phyloP scores from a whole-genome alignment of 768 basidiomycete species.

The Russula earlei region DNA sequence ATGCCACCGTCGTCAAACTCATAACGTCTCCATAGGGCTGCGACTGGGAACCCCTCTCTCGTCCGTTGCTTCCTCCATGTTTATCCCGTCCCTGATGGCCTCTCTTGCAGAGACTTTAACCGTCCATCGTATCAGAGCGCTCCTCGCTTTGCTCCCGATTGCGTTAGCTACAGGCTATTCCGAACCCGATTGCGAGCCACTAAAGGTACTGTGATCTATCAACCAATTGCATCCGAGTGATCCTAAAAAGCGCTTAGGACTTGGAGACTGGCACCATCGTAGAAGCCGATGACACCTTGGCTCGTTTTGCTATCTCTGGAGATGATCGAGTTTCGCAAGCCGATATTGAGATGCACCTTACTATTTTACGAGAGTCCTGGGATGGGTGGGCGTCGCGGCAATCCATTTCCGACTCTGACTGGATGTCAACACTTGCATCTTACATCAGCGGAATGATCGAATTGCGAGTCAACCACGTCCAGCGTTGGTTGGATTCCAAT shows the following conservation, averaged over 20 bases:
- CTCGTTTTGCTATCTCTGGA: slow-evolving; percentile 30
- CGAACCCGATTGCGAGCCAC: slow-evolving; percentile 36
- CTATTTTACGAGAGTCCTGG: slow-evolving; percentile 26
- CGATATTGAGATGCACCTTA: slow-evolving; percentile 24
- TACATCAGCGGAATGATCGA: slow-evolving; percentile 35
- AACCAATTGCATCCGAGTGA: too few species aligned
- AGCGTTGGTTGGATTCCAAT: slow-evolving; percentile 43
- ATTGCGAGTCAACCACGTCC: slow-evolving; percentile 38
- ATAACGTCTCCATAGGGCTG: slow-evolving; percentile 34
- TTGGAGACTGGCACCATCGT: slow-evolving; percentile 40
- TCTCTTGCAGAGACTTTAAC: slow-evolving; percentile 36
- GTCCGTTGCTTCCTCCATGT: slow-evolving; percentile 29
- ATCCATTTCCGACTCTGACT: slow-evolving; percentile 32
- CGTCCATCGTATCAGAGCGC: slow-evolving; percentile 32
- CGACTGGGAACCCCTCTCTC: slow-evolving; percentile 57
- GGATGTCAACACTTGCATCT: slow-evolving; percentile 31
- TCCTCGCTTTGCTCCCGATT: slow-evolving; percentile 34
- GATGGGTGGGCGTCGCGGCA: slow-evolving; percentile 26
- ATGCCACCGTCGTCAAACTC: not conserved
- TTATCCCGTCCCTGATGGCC: not conserved
- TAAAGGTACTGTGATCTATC: slow-evolving; percentile 34
- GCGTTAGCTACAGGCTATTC: slow-evolving; percentile 41
- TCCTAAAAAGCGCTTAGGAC: slow-evolving; percentile 30
- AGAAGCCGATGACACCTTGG: slow-evolving; percentile 29
- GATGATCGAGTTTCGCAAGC: slow-evolving; percentile 16